Evolutionary conservation across 352 stramenopile species (phyloP).

Genomic region (Saprolegnia diclina): DNA sequence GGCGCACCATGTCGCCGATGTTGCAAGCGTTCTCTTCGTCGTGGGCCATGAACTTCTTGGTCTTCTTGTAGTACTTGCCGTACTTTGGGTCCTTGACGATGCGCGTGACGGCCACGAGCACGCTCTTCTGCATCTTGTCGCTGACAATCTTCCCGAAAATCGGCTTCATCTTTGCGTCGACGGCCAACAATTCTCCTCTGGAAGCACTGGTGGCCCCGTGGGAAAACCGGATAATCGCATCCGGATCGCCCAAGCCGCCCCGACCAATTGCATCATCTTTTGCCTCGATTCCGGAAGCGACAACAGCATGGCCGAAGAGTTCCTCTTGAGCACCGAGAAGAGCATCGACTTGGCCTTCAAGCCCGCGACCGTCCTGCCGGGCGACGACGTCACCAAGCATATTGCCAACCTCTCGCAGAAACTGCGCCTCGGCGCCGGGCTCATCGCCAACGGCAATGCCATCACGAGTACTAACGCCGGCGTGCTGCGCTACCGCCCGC

Average conservation of each 20-base stretch:
- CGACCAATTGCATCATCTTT: not conserved
- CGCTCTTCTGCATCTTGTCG: constrained; percentile 96
- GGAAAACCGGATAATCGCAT: constrained; percentile 14
- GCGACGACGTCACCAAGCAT: constrained; percentile 72
- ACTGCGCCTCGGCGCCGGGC: constrained; percentile 53
- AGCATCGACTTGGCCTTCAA: constrained; percentile 72
- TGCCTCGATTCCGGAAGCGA: not conserved
- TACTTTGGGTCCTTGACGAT: constrained; percentile 94
- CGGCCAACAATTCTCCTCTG: not conserved
- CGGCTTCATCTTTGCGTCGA: constrained; percentile 60
- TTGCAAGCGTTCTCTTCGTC: constrained; percentile 92
- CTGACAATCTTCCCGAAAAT: constrained; percentile 94
- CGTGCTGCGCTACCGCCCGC: constrained; percentile 74
- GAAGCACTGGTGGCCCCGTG: not conserved
- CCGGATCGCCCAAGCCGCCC: not conserved
- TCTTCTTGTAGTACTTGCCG: constrained; percentile 93
- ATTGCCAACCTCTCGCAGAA: constrained; percentile 65
- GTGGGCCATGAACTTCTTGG: constrained; percentile 97
- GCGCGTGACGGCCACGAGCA: constrained; percentile 92
- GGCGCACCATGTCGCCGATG: constrained; percentile 77
- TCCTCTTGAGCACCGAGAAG: constrained; percentile 25
- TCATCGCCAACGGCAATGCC: constrained; percentile 33
- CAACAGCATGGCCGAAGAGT: constrained; percentile 26
- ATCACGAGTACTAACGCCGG: constrained; percentile 79
- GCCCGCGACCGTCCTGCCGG: constrained; percentile 57